Evolutionary conservation across 352 stramenopile genomes (phyloP).

Genomic region (Pythium biforme): DNA sequence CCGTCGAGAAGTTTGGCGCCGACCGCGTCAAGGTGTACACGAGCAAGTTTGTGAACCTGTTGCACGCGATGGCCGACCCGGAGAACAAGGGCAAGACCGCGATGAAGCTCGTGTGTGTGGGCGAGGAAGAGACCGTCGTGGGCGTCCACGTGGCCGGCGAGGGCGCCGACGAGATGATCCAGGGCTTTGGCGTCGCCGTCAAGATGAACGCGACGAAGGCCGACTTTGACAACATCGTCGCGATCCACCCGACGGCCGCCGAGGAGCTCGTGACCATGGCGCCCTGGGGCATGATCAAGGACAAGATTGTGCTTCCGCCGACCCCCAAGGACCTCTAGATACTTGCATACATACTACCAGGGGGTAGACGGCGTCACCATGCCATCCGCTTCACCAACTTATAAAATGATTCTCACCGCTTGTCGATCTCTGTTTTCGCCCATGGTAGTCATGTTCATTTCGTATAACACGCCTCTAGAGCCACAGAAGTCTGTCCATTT

Average conservation of each 20-base stretch:
- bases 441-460: too few species aligned
- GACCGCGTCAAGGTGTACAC: slow-evolving; percentile 96
- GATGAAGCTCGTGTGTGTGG: slow-evolving; percentile 94
- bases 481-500: too few species aligned
- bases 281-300: slow-evolving; percentile 84
- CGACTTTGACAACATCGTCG: slow-evolving; percentile 95
- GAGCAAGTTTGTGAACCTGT: slow-evolving; percentile 94
- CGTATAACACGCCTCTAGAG: too few species aligned
- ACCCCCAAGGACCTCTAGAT: slow-evolving; percentile 28
- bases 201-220: slow-evolving; percentile 98
- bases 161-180: slow-evolving; percentile 97
- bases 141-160: slow-evolving; percentile 96
- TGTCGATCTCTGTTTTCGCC: too few species aligned
- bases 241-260: slow-evolving; percentile 95
- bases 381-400: not conserved
- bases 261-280: slow-evolving; percentile 98
- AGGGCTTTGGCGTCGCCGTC: slow-evolving; percentile 98
- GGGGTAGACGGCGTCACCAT: too few species aligned
- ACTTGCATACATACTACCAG: not conserved
- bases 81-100: slow-evolving; percentile 92
- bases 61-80: slow-evolving; percentile 91
- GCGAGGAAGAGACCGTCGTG: slow-evolving; percentile 92
- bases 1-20: slow-evolving; percentile 89
- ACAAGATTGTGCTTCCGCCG: slow-evolving; percentile 61
- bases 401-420: too few species aligned